Base-by-base conservation (phyloP, 805 yeast species). In the Ogataea pilisensis region DNA sequence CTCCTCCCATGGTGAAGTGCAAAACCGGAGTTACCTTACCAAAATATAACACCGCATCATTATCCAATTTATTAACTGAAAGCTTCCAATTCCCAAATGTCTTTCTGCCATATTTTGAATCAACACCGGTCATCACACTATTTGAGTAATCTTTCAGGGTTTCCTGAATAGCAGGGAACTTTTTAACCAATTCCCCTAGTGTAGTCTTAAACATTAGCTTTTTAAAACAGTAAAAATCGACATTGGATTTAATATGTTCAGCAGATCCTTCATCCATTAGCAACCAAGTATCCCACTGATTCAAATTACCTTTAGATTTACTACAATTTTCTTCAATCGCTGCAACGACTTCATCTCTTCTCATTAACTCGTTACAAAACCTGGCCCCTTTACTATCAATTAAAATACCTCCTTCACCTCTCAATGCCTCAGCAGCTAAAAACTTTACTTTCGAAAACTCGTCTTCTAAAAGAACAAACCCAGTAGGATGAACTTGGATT, bases 1-100 rank as follows among this genome's bases (percentile, higher is more conserved):
- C 75, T 13, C 85, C 85, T 22, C 85, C 85, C 85, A 79, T 80
- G 13, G 85, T 76, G 57, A 79, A 79, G 55, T 79, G 85, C 34
- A 80, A 63, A 42, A 76, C 78, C 28, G 83, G 67, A 5, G 81
- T 75, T 34, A 77, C 68, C 44, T 65, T 72, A 1, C 81, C 73
- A 19, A 75, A 77, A 48, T 75, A 73, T 16, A 66, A 62, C 8
- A 65, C 61, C 31, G 52, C 46, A 25, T 54, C 42, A n/a, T 34
- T 44, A 14, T 25, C 22, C 8, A 47, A 22, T 3, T 42, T 42
- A 3, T 30, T 14, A 2, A 44, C 38, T 2, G 27, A 21, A 14
- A 49, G 37, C 3, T 22, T 28, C 58, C 58, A 54, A 8, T 39
- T 33, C 5, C 57, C 58, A 36, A 44, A 50, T 11, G 39, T 14